Conservation (phyloP, 805 yeast species). For the Pichia paraexigua region DNA sequence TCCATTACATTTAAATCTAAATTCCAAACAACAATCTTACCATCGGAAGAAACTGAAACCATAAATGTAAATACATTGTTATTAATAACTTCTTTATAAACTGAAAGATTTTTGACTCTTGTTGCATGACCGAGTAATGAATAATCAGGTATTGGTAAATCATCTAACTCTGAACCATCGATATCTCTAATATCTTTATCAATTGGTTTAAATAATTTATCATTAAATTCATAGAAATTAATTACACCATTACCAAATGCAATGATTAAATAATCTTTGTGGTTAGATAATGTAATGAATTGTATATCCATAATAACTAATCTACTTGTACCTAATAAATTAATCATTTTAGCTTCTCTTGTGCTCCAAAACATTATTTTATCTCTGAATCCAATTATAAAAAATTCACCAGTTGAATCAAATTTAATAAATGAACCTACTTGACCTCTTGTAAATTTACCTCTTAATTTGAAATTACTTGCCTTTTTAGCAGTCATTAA, state of each 20-base stretch:
- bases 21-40: slow-evolving; percentile 89
- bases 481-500: slow-evolving; percentile 95
- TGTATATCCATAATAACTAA: slow-evolving; percentile 63
- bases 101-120: slow-evolving; percentile 73
- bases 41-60: slow-evolving; percentile 86
- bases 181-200: slow-evolving; percentile 18
- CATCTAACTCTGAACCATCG: slow-evolving; percentile 21
- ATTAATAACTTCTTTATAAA: slow-evolving; percentile 31
- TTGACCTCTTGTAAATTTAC: slow-evolving; percentile 59
- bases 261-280: slow-evolving; percentile 47
- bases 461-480: slow-evolving; percentile 65
- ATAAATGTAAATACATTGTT: slow-evolving; percentile 37
- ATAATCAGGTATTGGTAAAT: slow-evolving; percentile 39
- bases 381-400: slow-evolving; percentile 66
- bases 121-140: slow-evolving; percentile 71
- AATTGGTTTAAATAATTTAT: slow-evolving; percentile 16
- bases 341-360: slow-evolving; percentile 44
- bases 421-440: slow-evolving; percentile 21
- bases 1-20: slow-evolving; percentile 41
- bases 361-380: slow-evolving; percentile 61
- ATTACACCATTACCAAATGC: slow-evolving; percentile 72
- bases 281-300: slow-evolving; percentile 34
- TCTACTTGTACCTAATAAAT: slow-evolving; percentile 39
- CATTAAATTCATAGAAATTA: slow-evolving; percentile 41
- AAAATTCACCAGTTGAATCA: slow-evolving; percentile 56